Evolutionary conservation across 192 early-diverging fungal species (phyloP).

Genomic region (Spizellomyces punctatus): DNA sequence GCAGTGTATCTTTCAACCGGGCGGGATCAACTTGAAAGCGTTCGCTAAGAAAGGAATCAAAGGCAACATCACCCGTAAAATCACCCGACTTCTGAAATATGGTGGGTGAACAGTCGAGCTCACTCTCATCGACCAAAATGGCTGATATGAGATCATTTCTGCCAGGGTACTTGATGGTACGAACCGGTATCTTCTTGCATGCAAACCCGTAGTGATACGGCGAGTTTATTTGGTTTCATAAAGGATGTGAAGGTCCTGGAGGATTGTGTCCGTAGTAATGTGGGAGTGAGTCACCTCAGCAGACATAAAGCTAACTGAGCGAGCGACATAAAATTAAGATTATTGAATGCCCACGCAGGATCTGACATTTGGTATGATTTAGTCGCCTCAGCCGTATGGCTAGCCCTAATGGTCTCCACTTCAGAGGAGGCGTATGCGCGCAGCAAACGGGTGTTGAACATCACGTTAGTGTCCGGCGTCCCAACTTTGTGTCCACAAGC

Average conservation of each 20-base stretch:
- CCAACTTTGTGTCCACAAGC: too few species aligned
- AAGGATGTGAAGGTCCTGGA: constrained; percentile 77
- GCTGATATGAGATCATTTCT: neutral
- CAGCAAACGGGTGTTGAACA: constrained; percentile 75
- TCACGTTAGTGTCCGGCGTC: constrained; percentile 37
- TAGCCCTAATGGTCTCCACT: neutral
- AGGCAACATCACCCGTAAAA: constrained; percentile 63
- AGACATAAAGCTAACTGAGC: too few species aligned
- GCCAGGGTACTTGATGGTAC: neutral
- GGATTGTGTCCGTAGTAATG: constrained; percentile 70
- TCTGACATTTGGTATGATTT: constrained; percentile 17
- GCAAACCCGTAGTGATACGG: constrained; percentile 35
- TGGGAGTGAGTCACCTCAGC: constrained; percentile 41
- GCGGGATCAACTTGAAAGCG: constrained; percentile 67
- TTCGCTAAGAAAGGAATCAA: constrained; percentile 60
- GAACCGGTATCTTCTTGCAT: neutral
- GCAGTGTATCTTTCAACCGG: constrained; percentile 47
- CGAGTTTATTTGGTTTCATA: constrained; percentile 40
- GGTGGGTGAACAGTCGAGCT: constrained; percentile 40
- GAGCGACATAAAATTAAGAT: too few species aligned
- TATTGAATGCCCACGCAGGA: constrained; percentile 28
- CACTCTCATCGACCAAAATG: neutral
- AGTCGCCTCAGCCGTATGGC: neutral
- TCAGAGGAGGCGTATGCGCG: constrained; percentile 68
- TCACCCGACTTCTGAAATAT: constrained; percentile 68